Conservation (phyloP, 371 early-diverging fungal species). For the Lichtheimia ramosa region DNA sequence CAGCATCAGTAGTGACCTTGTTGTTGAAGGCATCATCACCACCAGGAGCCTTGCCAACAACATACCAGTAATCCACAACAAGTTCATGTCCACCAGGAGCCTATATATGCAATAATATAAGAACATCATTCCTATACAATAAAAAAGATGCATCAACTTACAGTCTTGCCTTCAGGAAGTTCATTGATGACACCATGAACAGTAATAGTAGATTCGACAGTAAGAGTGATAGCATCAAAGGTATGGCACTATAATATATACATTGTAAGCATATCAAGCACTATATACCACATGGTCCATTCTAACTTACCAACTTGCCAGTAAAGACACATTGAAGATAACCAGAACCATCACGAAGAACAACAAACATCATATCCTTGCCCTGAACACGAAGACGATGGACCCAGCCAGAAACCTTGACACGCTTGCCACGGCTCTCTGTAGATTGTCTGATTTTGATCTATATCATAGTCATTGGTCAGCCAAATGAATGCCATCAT, state of each 20-base stretch:
- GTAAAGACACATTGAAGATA: conserved; percentile 93
- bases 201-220: conserved; percentile 89
- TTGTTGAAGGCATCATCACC: conserved; percentile 94
- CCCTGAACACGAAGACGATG: conserved; percentile 95
- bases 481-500: neutral
- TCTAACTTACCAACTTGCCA: conserved; percentile 72
- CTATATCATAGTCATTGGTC: conserved; percentile 27
- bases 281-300: neutral
- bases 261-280: neutral
- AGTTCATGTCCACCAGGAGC: conserved; percentile 97
- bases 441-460: conserved; percentile 80
- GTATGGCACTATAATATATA: conserved; percentile 77
- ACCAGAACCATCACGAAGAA: conserved; percentile 94
- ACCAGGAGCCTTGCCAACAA: conserved; percentile 91
- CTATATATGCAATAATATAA: conserved; percentile 25
- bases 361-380: conserved; percentile 94
- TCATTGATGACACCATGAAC: conserved; percentile 86
- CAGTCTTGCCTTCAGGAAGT: conserved; percentile 92
- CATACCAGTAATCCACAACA: conserved; percentile 94
- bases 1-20: conserved; percentile 88
- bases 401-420: conserved; percentile 95
- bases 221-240: conserved; percentile 91
- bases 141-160: conserved; percentile 28
- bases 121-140: neutral
- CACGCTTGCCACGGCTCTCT: conserved; percentile 76